A percentile compares a stretch with the other conserved stretches of the same genome.
Evolutionary conservation across 2,329 filamentous ascomycete genomes (phyloP).

Genomic region (Alternaria triticimaculans): DNA sequence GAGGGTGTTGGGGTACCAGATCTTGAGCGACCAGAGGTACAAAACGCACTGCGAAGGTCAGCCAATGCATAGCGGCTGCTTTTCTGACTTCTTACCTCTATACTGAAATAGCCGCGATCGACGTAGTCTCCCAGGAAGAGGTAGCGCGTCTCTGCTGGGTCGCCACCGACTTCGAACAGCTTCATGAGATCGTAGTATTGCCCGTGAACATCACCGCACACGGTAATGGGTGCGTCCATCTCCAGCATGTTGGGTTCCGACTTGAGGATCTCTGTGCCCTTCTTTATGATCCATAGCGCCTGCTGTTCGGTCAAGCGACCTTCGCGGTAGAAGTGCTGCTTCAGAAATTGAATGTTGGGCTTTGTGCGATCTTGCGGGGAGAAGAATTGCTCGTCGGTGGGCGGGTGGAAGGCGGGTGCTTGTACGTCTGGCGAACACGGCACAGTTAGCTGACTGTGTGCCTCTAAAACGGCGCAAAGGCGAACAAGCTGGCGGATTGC

Average conservation of each 20-base stretch:
- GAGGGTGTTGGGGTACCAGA: slow-evolving; percentile 96
- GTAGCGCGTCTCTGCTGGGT: slow-evolving; percentile 94
- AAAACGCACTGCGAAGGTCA: slow-evolving; percentile 75
- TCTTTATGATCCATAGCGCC: slow-evolving; percentile 91
- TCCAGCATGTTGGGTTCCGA: slow-evolving; percentile 94
- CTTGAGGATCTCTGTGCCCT: slow-evolving; percentile 85
- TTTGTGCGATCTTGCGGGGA: slow-evolving; percentile 84
- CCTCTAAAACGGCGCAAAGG: slow-evolving; percentile 5
- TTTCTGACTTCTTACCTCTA: slow-evolving; percentile 66
- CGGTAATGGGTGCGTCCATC: slow-evolving; percentile 99
- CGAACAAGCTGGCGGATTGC: slow-evolving; percentile 1
- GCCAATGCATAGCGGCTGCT: slow-evolving; percentile 12
- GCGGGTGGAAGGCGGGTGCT: slow-evolving; percentile 91
- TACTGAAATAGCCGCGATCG: slow-evolving; percentile 97
- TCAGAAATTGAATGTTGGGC: slow-evolving; percentile 91
- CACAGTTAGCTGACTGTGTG: slow-evolving; percentile 35
- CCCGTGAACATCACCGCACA: slow-evolving; percentile 97
- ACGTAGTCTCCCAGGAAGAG: slow-evolving; percentile 98
- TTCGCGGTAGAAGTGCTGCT: slow-evolving; percentile 98
- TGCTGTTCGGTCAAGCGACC: slow-evolving; percentile 96
- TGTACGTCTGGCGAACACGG: slow-evolving; percentile 76
- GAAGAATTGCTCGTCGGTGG: slow-evolving; percentile 93
- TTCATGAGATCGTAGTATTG: slow-evolving; percentile 99
- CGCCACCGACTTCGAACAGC: slow-evolving; percentile 96
- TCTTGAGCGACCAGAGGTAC: slow-evolving; percentile 97